Evolutionary conservation across 1,139 yeast species (phyloP), one percentile per base, ranked within the genome.

Genomic region (Oligophagozyma castellii): DNA sequence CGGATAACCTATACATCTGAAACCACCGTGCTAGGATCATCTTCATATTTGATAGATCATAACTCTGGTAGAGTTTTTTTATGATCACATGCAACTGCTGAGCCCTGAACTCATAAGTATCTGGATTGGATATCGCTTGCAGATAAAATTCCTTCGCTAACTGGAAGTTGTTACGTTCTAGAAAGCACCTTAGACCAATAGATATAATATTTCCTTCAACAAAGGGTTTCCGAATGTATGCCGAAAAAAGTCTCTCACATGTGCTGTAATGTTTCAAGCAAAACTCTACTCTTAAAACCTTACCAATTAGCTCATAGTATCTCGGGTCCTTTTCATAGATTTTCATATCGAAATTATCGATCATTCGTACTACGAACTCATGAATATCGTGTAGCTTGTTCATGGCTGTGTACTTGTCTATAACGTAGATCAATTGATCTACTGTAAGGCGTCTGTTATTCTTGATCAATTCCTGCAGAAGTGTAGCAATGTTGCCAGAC

Each of bases 71-170:
- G 20, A 48, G 23, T 12, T 39, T 41, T 14, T 27, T 29, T 3
- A 46, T 28, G 26, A 46, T 39, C 11, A 16, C 19, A 22, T 33
- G 34, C 7, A 48, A 34, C 11, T 42, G 42, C 4, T 27, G 27
- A 8, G 36, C 27, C 3, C 37, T 33, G 14, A 50, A 27, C 1
- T 47, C 48, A 24, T 47, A 50, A 0, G 42, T 40, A 15, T 49
- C 52, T 19, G 40, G 43, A 35, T 46, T 43, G n/a, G 39, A 36
- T 28, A 48, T 26, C 11, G 46, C 37, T 24, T 50, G 51, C 4
- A 37, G 34, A 30, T 39, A 51, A 30, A 50, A 49, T 28, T 48
- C 53, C 29, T 44, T 48, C n/a, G 53, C 53, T 12, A 47, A 33
- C 23, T 42, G 46, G 19, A 40, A 27, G 28, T 50, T 48, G 16